phyloP scores from a whole-genome alignment of 306 rosid species.

The Vicia faba region DNA sequence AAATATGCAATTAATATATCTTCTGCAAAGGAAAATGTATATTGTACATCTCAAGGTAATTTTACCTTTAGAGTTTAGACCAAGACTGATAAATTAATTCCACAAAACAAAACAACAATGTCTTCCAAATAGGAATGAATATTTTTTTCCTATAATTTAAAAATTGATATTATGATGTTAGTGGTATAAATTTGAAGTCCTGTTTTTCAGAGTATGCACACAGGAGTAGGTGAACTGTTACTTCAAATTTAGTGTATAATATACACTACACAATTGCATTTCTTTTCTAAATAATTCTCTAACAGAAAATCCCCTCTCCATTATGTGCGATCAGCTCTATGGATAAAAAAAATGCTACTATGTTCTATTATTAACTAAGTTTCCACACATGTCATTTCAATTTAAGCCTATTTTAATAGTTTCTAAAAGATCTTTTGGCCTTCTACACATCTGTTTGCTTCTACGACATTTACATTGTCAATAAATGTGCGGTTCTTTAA shows the following conservation, averaged over 20 bases:
- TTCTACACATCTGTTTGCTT: neutral
- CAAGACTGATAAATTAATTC: slow-evolving; percentile 6
- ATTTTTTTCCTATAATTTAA: neutral
- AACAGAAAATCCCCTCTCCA: neutral
- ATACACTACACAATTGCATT: neutral
- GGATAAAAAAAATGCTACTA: neutral
- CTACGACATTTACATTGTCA: too few relatives aligned
- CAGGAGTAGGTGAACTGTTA: neutral
- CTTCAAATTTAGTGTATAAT: neutral
- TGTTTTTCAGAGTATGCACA: neutral
- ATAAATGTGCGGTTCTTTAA: too few relatives aligned
- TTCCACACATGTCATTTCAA: neutral
- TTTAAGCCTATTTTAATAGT: neutral
- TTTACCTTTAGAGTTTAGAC: slow-evolving; percentile 21
- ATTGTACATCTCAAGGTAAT: slow-evolving; percentile 28
- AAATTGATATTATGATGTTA: neutral
- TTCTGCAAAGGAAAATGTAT: slow-evolving; percentile 18
- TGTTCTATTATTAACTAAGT: neutral
- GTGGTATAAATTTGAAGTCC: neutral
- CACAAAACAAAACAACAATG: neutral
- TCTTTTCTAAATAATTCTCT: neutral
- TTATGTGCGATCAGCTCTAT: neutral
- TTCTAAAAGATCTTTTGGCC: neutral
- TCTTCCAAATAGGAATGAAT: neutral
- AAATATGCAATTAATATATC: slow-evolving; percentile 20